These are phyloP conservation scores for Otatea glauca DNA, from an alignment of 176 grass and related monocot species.

Conservation along the genomic window DNA sequence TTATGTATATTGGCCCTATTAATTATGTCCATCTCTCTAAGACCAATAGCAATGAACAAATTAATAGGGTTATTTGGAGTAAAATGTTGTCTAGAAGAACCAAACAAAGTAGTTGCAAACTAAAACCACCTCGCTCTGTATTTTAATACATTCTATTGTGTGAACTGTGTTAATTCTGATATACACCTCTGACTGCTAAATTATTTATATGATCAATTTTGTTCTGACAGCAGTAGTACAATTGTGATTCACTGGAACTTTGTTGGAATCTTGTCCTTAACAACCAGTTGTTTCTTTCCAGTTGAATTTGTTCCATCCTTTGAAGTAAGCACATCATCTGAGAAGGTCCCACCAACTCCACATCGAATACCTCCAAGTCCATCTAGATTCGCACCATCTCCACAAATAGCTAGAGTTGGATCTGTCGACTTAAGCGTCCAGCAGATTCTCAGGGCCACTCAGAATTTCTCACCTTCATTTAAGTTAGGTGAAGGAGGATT, in stretches of 20 bases:
- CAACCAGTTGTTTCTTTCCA: conserved; percentile 41
- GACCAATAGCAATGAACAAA: not conserved
- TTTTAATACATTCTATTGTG: not conserved
- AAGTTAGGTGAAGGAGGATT: conserved; percentile 98
- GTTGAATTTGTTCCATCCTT: conserved; percentile 69
- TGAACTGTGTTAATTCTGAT: not conserved
- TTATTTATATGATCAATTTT: not conserved
- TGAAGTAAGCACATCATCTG: conserved; percentile 78
- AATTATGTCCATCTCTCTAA: not conserved
- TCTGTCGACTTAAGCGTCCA: conserved; percentile 66
- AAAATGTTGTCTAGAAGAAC: not conserved
- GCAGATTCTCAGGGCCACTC: conserved; percentile 90
- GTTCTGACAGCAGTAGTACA: not conserved
- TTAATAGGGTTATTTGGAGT: not conserved
- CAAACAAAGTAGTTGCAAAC: not conserved
- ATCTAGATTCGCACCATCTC: conserved; percentile 88
- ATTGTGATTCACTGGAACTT: not conserved
- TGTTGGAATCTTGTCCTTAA: conserved; percentile 19
- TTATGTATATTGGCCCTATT: not conserved
- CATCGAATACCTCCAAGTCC: conserved; percentile 92
- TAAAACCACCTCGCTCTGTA: not conserved
- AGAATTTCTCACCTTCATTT: conserved; percentile 79
- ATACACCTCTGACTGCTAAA: not conserved
- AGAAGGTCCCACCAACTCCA: conserved; percentile 79
- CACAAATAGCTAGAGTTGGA: conserved; percentile 73